Conservation (phyloP, 495 filamentous ascomycete genomes). For the Oidiodendron maius region DNA sequence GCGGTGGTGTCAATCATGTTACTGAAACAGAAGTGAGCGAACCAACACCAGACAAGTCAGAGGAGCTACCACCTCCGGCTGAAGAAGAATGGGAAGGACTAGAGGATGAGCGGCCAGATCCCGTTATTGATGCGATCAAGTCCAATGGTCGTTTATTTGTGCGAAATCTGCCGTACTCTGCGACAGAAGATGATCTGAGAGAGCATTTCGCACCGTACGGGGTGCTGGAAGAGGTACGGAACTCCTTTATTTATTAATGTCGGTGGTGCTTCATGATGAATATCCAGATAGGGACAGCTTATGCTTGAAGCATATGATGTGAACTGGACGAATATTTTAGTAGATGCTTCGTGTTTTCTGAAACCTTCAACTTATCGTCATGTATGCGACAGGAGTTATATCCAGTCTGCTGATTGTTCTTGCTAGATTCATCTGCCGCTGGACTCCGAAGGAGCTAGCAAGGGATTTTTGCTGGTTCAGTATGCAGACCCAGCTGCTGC, state of each 20-base stretch:
- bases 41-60: neutral
- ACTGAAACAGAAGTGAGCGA: constrained; percentile 2
- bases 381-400: too few relatives aligned
- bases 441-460: constrained; percentile 59
- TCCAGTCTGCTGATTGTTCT: too few relatives aligned
- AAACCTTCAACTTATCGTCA: constrained; percentile 20
- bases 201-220: constrained; percentile 65
- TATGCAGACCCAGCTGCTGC: constrained; percentile 65
- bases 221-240: constrained; percentile 77
- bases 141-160: constrained; percentile 72
- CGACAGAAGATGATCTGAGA: constrained; percentile 71
- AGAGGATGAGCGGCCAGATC: constrained; percentile 24
- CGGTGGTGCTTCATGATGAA: constrained; percentile 71
- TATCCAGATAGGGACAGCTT: constrained; percentile 99
- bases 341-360: constrained; percentile 49
- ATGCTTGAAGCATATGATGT: constrained; percentile 63
- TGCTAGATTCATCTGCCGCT: constrained; percentile 76
- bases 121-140: constrained; percentile 40
- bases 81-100: constrained; percentile 22
- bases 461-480: constrained; percentile 86
- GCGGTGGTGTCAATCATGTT: neutral
- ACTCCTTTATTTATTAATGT: constrained; percentile 13
- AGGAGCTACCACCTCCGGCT: neutral
- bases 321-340: constrained; percentile 57
- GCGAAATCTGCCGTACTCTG: constrained; percentile 79